A percentile compares a stretch with the other conserved stretches of the same genome.
These are phyloP conservation scores for Metschnikowia cerradonensis DNA, from an alignment of 805 yeast species.

Conservation along the genomic window DNA sequence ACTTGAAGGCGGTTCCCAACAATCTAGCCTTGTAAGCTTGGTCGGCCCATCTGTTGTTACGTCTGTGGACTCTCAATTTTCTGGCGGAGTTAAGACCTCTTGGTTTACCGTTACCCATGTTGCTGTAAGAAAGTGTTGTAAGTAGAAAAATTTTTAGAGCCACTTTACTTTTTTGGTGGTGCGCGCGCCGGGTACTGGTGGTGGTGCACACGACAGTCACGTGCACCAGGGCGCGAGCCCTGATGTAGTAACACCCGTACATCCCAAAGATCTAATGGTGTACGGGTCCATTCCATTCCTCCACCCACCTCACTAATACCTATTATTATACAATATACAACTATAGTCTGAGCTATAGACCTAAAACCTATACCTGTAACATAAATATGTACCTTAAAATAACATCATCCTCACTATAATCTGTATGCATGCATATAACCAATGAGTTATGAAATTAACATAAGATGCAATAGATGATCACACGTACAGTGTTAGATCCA, in stretches of 20 bases:
- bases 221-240: conserved; percentile 12
- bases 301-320: no score
- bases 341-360: no score
- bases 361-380: no score
- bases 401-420: no score
- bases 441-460: no score
- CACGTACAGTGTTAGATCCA: no score
- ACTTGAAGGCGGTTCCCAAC: conserved; percentile 99
- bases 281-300: not conserved
- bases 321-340: no score
- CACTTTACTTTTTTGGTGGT: conserved; percentile 8
- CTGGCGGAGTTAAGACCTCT: conserved; percentile 99
- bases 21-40: conserved; percentile 96
- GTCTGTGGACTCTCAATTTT: conserved; percentile 99
- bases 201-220: conserved; percentile 3
- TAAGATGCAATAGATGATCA: no score
- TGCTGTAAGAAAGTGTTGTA: conserved; percentile 20
- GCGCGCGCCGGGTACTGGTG: not conserved
- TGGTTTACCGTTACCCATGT: conserved; percentile 99
- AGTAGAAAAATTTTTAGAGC: conserved; percentile 7
- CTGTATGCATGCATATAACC: no score
- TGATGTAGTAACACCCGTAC: conserved; percentile 1
- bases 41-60: conserved; percentile 99
- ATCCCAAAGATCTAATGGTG: not conserved
- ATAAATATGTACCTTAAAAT: no score